A percentile compares a stretch with the other conserved stretches of the same genome.
phyloP scores from a whole-genome alignment of 306 rosid genomes.

The Cucumis cinereus region DNA sequence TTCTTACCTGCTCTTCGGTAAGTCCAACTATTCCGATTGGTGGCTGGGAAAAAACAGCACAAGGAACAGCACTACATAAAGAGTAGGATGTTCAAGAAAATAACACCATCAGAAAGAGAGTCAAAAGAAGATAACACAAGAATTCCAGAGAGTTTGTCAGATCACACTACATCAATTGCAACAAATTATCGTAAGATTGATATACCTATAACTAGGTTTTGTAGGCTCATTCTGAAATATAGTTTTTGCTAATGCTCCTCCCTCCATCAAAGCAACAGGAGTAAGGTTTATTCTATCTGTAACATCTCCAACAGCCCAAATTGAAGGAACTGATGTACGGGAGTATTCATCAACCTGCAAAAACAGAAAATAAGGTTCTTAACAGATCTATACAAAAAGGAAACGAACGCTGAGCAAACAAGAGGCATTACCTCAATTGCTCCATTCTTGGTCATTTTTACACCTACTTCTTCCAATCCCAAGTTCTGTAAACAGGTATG shows the following conservation, averaged over 20 bases:
- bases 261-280: constrained; percentile 99
- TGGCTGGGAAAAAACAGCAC: constrained; percentile 98
- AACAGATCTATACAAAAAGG: constrained; percentile 1
- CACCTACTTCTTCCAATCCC: constrained; percentile 89
- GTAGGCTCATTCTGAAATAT: constrained; percentile 71
- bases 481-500: constrained; percentile 48
- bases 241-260: constrained; percentile 70
- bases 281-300: constrained; percentile 89
- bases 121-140: no score
- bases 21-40: constrained; percentile 93
- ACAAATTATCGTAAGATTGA: constrained; percentile 14
- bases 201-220: constrained; percentile 87
- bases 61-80: constrained; percentile 60
- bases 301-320: constrained; percentile 98
- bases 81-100: constrained; percentile 4
- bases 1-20: constrained; percentile 74
- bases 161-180: neutral
- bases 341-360: constrained; percentile 90
- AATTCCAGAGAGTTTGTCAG: neutral
- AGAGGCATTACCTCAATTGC: constrained; percentile 63
- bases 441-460: constrained; percentile 55
- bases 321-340: constrained; percentile 77
- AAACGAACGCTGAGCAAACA: constrained; percentile 11
- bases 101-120: neutral
- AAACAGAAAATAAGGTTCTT: neutral